Evolutionary conservation across 1,284 basidiomycete genomes (phyloP).

Genomic region (Ceratobasidium sp.): DNA sequence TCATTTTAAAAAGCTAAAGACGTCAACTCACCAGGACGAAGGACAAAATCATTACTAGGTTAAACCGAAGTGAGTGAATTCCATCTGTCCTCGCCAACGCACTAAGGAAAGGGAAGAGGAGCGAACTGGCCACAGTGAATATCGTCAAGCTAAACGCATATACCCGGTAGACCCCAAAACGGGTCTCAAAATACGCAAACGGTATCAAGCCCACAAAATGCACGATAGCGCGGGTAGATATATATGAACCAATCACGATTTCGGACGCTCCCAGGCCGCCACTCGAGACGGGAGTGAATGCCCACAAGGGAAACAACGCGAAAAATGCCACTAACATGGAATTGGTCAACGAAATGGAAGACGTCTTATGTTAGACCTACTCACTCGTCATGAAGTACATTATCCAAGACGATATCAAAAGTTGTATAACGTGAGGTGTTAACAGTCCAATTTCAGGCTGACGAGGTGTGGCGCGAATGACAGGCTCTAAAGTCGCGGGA

Average conservation of each 20-base stretch:
- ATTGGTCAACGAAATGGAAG: neutral
- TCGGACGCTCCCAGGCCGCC: slow-evolving; percentile 31
- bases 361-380: neutral
- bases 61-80: neutral
- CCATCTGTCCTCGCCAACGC: slow-evolving; percentile 6
- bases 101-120: slow-evolving; percentile 18
- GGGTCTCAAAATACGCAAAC: slow-evolving; percentile 25
- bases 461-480: neutral
- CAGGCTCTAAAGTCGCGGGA: neutral
- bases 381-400: slow-evolving; percentile 29
- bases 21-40: slow-evolving; percentile 11
- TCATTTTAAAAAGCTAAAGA: no score
- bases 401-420: slow-evolving; percentile 28
- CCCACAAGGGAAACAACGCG: slow-evolving; percentile 22
- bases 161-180: slow-evolving; percentile 17
- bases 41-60: neutral
- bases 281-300: slow-evolving; percentile 18
- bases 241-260: slow-evolving; percentile 7
- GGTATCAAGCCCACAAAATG: slow-evolving; percentile 7
- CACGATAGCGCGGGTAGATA: slow-evolving; percentile 7
- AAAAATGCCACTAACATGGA: neutral
- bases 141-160: slow-evolving; percentile 22
- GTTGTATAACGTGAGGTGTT: slow-evolving; percentile 8
- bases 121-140: neutral
- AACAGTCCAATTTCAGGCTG: neutral